These are phyloP conservation scores for Phytopythium montanum DNA, from an alignment of 352 stramenopile species.

Conservation along the genomic window DNA sequence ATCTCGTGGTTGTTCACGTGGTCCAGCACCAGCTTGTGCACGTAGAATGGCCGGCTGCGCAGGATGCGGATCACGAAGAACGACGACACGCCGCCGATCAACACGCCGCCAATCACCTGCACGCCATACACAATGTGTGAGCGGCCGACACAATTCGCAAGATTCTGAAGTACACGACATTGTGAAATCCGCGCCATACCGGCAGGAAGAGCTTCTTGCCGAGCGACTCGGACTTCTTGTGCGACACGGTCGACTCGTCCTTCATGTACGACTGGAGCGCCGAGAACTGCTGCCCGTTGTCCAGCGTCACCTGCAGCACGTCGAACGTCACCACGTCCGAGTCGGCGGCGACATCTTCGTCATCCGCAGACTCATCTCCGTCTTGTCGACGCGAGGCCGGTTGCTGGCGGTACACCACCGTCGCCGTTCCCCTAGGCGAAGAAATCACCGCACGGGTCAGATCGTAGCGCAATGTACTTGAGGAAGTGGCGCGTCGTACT, in stretches of 20 bases:
- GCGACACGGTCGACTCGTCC: slow-evolving; percentile 42
- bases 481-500: slow-evolving; percentile 19
- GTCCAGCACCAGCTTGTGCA: slow-evolving; percentile 75
- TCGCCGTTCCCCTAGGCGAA: slow-evolving; percentile 27
- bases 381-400: not conserved
- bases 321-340: slow-evolving; percentile 57
- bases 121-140: not conserved
- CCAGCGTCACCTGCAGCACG: slow-evolving; percentile 33
- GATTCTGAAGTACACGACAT: too few relatives aligned
- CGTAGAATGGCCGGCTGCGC: slow-evolving; percentile 73
- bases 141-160: not conserved
- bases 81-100: slow-evolving; percentile 61
- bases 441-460: not conserved
- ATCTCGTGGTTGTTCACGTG: slow-evolving; percentile 71
- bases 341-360: not conserved
- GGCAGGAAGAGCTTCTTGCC: slow-evolving; percentile 71
- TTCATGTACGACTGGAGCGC: slow-evolving; percentile 55
- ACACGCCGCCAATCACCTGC: slow-evolving; percentile 43
- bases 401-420: slow-evolving; percentile 52
- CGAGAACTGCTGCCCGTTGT: slow-evolving; percentile 54
- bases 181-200: slow-evolving; percentile 4
- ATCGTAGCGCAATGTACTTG: not conserved
- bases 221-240: slow-evolving; percentile 59
- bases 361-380: slow-evolving; percentile 12
- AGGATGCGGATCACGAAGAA: slow-evolving; percentile 77